phyloP scores from a whole-genome alignment of 2,329 filamentous ascomycete genomes.

The Pezicula carpinea region DNA sequence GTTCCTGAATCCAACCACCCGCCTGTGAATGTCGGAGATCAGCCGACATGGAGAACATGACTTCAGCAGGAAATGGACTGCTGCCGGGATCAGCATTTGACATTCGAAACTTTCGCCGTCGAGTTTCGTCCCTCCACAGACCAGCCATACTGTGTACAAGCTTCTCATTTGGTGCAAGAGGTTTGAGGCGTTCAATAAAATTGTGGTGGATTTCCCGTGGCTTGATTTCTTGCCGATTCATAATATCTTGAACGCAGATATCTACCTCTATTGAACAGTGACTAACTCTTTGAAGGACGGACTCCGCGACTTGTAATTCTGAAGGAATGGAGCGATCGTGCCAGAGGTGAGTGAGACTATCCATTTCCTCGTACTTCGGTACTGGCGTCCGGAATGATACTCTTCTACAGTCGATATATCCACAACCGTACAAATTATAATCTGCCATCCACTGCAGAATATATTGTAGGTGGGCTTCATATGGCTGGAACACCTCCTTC shows the following conservation, averaged over 20 bases:
- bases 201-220: constrained; percentile 81
- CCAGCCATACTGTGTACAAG: constrained; percentile 92
- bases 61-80: constrained; percentile 77
- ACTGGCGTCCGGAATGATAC: constrained; percentile 72
- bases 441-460: constrained; percentile 97
- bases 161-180: constrained; percentile 65
- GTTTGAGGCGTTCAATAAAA: constrained; percentile 68
- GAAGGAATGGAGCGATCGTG: constrained; percentile 67
- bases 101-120: constrained; percentile 69
- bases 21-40: constrained; percentile 66
- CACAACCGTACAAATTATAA: constrained; percentile 94
- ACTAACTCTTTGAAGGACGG: constrained; percentile 68
- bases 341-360: constrained; percentile 65
- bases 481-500: constrained; percentile 80
- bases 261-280: constrained; percentile 90
- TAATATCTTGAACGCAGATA: constrained; percentile 80
- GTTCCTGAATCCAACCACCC: constrained; percentile 91
- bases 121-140: constrained; percentile 86
- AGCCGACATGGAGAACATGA: constrained; percentile 83
- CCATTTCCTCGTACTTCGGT: constrained; percentile 61
- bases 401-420: constrained; percentile 70
- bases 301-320: constrained; percentile 55
- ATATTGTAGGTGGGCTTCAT: constrained; percentile 90
- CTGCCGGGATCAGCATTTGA: constrained; percentile 57
- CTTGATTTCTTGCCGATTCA: constrained; percentile 73